Base-by-base conservation (phyloP, 768 basidiomycete genomes). In the Suillus discolor region DNA sequence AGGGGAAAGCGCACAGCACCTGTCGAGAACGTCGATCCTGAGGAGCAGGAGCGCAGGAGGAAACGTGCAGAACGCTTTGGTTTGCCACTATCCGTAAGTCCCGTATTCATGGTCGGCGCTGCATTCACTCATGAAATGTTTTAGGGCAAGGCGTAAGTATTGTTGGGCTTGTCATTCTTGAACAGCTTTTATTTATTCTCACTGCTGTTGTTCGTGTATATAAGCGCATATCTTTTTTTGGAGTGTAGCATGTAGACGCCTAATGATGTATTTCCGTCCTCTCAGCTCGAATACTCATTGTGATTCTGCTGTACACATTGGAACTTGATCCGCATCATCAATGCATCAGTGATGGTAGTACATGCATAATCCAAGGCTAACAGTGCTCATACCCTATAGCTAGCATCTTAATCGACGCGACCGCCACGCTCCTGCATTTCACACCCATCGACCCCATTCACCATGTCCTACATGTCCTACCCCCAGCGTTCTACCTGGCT, bases 21-120 rank as follows among this genome's bases (percentile, higher is more conserved):
- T 4, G 73, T 78, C 1, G 73, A 73, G 34, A 82, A 83, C 39
- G 79, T 84, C 7, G 89, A 89, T 69, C 71, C 82, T 6, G 89
- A 88, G 70, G 89, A 90, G 70, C 72, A 78, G 53, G 88, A 87
- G 69, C 81, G 81, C 61, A 79, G 88, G 53, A 83, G 74, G 71
- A 90, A 86, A 74, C 79, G 89, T n/a, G 87, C 87, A 44, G 88
- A 88, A 71, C 82, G 89, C 25, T 91, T 91, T 75, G 86, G 85
- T 25, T 63, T 77, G 16, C 34, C 38, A 36, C 39, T 44, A 25
- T 41, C 34, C 12, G 66, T 64, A 45, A 51, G 66, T 41, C 31
- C 13, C 23, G 1, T 20, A 6, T 20, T 12, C 25, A 31, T 31
- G 11, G 1, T 42, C 41, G 11, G 16, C 6, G 16, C 18, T 42